Percentiles rank a stretch among this genome's conserved stretches.
phyloP scores from a whole-genome alignment of 495 filamentous ascomycete species.

The Penicillium mononematosum region DNA sequence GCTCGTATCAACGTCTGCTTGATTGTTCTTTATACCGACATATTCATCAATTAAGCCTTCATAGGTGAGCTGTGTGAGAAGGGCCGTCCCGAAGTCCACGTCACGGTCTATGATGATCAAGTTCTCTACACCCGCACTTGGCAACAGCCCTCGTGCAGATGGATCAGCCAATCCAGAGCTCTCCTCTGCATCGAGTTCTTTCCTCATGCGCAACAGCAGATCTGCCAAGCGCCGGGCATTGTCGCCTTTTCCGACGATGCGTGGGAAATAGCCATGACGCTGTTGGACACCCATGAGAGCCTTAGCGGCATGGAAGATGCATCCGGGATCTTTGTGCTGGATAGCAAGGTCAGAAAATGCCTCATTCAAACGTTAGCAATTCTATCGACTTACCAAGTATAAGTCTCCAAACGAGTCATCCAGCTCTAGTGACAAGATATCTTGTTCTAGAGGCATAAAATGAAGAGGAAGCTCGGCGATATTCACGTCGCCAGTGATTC shows the following conservation, averaged over 20 bases:
- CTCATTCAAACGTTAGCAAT: background rate
- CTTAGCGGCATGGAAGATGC: conserved; percentile 80
- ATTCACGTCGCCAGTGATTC: conserved; percentile 88
- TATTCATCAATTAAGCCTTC: conserved; percentile 95
- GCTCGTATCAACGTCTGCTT: conserved; percentile 89
- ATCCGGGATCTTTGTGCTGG: conserved; percentile 84
- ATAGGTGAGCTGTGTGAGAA: conserved; percentile 95
- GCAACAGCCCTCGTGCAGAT: conserved; percentile 66
- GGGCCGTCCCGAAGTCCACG: conserved; percentile 83
- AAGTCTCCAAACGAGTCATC: conserved; percentile 83
- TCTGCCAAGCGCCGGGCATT: conserved; percentile 86
- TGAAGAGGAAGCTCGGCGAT: conserved; percentile 81
- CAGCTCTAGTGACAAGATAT: conserved; percentile 87
- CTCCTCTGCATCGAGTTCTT: conserved; percentile 80
- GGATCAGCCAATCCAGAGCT: conserved; percentile 56
- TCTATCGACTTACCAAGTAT: conserved; percentile 62
- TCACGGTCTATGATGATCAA: conserved; percentile 95
- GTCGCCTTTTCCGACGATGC: conserved; percentile 95
- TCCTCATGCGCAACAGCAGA: conserved; percentile 87
- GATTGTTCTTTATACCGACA: conserved; percentile 82
- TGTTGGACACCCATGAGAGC: conserved; percentile 96
- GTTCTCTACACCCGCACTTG: conserved; percentile 82
- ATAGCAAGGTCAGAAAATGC: conserved; percentile 2
- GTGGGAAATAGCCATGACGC: conserved; percentile 87
- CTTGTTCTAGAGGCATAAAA: conserved; percentile 88